These are phyloP conservation scores for Gossypium trilobum DNA, from an alignment of 441 rosid genomes.

Conservation along the genomic window DNA sequence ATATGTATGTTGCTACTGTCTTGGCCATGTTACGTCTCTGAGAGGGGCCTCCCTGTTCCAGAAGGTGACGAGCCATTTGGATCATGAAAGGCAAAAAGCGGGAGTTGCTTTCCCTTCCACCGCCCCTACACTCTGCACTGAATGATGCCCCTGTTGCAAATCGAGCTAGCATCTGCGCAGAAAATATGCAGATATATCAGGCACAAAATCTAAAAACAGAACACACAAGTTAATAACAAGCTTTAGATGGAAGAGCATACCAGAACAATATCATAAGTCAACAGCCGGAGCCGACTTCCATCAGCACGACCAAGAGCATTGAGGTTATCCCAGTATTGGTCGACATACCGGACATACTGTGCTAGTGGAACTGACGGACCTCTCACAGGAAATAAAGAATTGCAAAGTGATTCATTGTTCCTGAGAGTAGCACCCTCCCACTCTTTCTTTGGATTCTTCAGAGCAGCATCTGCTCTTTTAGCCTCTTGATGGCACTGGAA, in stretches of 20 bases:
- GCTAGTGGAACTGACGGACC: conserved; percentile 78
- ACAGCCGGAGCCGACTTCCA: conserved; percentile 85
- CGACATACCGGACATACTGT: conserved; percentile 82
- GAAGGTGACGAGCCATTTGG: conserved; percentile 98
- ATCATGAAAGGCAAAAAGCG: conserved; percentile 93
- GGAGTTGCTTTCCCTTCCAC: conserved; percentile 99
- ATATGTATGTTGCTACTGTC: conserved; percentile 59
- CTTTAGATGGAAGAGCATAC: conserved; percentile 29
- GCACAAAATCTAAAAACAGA: not conserved
- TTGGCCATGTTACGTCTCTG: conserved; percentile 81
- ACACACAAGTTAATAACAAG: not conserved
- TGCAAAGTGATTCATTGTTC: conserved; percentile 97
- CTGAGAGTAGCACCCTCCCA: conserved; percentile 99
- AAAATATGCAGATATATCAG: conserved; percentile 6
- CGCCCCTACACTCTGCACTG: conserved; percentile 83
- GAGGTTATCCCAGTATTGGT: conserved; percentile 98
- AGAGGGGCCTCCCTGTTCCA: conserved; percentile 83
- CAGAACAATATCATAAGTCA: conserved; percentile 96
- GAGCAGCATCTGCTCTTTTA: conserved; percentile 94
- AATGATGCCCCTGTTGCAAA: conserved; percentile 99
- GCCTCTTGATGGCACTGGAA: conserved; percentile 99
- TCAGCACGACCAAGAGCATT: conserved; percentile 95
- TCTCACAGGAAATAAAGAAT: conserved; percentile 89
- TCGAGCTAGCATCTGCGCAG: conserved; percentile 88
- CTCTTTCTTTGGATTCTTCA: conserved; percentile 97